phyloP scores from a whole-genome alignment of 1,284 basidiomycete species.

The Irpex sp. region DNA sequence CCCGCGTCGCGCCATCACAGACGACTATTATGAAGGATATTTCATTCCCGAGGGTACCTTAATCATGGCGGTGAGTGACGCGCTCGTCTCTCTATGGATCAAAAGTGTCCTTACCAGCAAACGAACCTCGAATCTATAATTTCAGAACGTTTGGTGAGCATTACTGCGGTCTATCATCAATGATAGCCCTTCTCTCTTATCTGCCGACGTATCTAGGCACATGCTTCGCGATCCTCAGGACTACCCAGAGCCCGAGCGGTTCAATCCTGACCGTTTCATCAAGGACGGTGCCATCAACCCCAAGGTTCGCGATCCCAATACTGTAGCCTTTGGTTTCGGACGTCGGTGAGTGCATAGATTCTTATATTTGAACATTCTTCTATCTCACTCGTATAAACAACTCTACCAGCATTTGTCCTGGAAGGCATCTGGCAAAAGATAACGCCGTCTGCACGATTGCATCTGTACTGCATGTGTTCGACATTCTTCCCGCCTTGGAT shows the following conservation, averaged over 20 bases:
- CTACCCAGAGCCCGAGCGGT: slow-evolving; percentile 15
- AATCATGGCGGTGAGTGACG: slow-evolving; percentile 7
- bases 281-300: slow-evolving; percentile 11
- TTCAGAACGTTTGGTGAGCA: neutral
- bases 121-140: neutral
- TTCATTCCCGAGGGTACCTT: slow-evolving; percentile 21
- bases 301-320: neutral
- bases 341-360: slow-evolving; percentile 8
- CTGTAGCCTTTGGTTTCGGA: slow-evolving; percentile 17
- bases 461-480: slow-evolving; percentile 33
- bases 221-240: slow-evolving; percentile 15
- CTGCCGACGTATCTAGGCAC: neutral
- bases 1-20: slow-evolving; percentile 12
- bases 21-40: slow-evolving; percentile 9
- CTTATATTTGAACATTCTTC: neutral
- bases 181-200: too few species aligned
- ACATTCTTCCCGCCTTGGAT: slow-evolving; percentile 26
- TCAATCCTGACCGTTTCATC: slow-evolving; percentile 18
- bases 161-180: neutral
- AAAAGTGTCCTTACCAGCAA: neutral
- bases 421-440: slow-evolving; percentile 21
- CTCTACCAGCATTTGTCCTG: slow-evolving; percentile 17
- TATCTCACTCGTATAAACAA: neutral
- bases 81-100: neutral
- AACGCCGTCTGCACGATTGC: slow-evolving; percentile 34